Conservation (phyloP, 768 basidiomycete genomes). For the Lyophyllum shimeji region DNA sequence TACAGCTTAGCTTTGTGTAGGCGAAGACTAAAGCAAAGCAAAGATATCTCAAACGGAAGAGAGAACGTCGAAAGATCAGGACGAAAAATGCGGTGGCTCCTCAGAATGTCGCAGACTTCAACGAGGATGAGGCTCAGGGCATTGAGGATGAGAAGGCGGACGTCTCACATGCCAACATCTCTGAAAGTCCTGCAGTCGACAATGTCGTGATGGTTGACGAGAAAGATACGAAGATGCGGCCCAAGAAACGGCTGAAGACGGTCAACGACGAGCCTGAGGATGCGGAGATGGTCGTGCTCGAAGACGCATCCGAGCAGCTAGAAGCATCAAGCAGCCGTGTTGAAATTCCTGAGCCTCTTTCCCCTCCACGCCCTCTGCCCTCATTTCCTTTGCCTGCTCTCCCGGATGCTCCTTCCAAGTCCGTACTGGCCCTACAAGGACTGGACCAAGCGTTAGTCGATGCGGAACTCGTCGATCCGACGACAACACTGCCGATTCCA, state of each 20-base stretch:
- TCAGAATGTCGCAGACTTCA: not conserved
- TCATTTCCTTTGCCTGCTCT: conserved; percentile 67
- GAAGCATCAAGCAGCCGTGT: conserved; percentile 10
- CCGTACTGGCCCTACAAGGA: conserved; percentile 73
- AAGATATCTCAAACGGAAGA: conserved; percentile 73
- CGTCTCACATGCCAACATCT: conserved; percentile 13
- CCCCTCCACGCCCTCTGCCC: conserved; percentile 43
- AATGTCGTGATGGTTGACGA: conserved; percentile 21
- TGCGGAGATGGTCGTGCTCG: conserved; percentile 21
- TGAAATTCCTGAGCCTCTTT: conserved; percentile 24
- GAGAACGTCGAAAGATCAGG: conserved; percentile 55
- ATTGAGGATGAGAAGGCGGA: conserved; percentile 21
- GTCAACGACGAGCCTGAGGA: conserved; percentile 21
- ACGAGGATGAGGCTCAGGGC: too few relatives aligned
- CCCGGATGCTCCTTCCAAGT: conserved; percentile 69
- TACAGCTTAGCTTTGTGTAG: conserved; percentile 29
- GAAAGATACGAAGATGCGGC: conserved; percentile 24
- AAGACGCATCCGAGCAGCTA: conserved; percentile 10
- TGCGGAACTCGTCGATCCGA: conserved; percentile 68
- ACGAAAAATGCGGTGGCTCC: conserved; percentile 15
- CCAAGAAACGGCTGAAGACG: conserved; percentile 46
- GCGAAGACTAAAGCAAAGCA: conserved; percentile 71
- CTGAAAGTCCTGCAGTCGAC: conserved; percentile 9
- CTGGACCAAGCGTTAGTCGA: conserved; percentile 70
- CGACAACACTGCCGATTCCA: conserved; percentile 43